Evolutionary conservation across 2,329 filamentous ascomycete genomes (phyloP), one percentile per base, ranked within the genome.

Genomic region (Emmonsia crescens): DNA sequence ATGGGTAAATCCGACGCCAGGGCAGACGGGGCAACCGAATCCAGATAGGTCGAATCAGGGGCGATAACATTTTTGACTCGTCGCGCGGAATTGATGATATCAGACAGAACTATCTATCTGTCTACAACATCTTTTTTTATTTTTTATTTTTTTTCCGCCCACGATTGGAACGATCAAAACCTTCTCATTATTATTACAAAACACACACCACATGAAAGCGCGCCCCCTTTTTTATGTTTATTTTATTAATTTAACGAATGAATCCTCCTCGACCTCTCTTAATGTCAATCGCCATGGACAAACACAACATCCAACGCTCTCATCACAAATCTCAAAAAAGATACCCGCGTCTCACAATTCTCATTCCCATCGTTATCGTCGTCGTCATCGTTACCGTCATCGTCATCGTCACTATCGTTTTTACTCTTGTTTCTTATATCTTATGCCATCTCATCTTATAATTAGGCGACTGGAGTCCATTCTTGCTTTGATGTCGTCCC

Each of bases 11-110:
- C 67, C 70, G 5, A 64, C 68, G 54, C 70, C 68, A 58, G 68
- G 65, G 29, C 61, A 62, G 33, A 63, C 61, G 33, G 63, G 65
- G 27, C 65, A 75, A 54, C 69, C 72, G 10, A 71, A 70, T 19
- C 70, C 73, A 1, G 73, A 76, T 62, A 69, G 69, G 60, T 71
- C 72, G 0, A 67, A 65, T 16, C 71, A 70, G 49, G 69, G 70
- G 55, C 72, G 72, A 64, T 75, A 73, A 67, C 33, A 21, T 16
- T 48, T 16, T 33, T 33, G 24, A 40, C 31, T 38, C 33, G n/a
- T n/a, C n/a, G n/a, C 31, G 31, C 33, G 21, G 12, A 10, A 16
- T 56, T 56, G 29, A 36, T 42, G 33, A 57, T n/a, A n/a, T n/a
- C n/a, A n/a, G n/a, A n/a, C n/a, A n/a, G n/a, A n/a, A n/a, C n/a